phyloP scores from a whole-genome alignment of 2,329 filamentous ascomycete genomes.

The Sclerotinia minor region DNA sequence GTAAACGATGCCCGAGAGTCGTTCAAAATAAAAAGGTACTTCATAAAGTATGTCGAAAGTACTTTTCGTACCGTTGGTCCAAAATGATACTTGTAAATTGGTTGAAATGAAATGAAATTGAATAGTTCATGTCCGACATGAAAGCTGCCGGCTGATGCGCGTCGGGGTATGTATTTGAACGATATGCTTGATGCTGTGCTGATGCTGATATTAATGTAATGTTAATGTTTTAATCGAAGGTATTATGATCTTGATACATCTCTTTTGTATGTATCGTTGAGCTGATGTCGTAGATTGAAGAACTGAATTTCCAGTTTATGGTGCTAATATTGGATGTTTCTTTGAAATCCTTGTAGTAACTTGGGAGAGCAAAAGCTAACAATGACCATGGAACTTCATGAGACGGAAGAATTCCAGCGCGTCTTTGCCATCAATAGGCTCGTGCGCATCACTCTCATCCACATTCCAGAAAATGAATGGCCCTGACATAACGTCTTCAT shows the following conservation, averaged over 20 bases:
- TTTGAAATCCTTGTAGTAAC: neutral
- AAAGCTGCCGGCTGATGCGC: neutral
- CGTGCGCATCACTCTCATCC: conserved; percentile 28
- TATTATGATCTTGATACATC: neutral
- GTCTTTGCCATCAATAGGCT: conserved; percentile 29
- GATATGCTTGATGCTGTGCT: neutral
- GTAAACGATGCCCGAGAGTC: conserved; percentile 11
- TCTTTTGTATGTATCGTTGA: neutral
- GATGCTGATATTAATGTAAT: neutral
- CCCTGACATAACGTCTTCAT: conserved; percentile 31
- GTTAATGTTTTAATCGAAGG: neutral
- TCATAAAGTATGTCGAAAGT: neutral
- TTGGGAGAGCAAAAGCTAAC: neutral
- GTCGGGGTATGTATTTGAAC: neutral
- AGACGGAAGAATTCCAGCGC: conserved; percentile 32
- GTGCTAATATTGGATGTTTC: neutral
- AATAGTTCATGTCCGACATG: neutral
- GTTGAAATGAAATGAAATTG: conserved; percentile 5
- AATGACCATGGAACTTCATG: neutral
- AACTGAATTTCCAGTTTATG: neutral
- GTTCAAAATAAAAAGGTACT: neutral
- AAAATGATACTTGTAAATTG: conserved; percentile 3
- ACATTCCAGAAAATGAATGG: conserved; percentile 45
- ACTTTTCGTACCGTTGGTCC: neutral
- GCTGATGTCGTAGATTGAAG: neutral